Evolutionary conservation across 495 filamentous ascomycete genomes (phyloP).

Genomic region (Hyphodiscus hymeniophilus): DNA sequence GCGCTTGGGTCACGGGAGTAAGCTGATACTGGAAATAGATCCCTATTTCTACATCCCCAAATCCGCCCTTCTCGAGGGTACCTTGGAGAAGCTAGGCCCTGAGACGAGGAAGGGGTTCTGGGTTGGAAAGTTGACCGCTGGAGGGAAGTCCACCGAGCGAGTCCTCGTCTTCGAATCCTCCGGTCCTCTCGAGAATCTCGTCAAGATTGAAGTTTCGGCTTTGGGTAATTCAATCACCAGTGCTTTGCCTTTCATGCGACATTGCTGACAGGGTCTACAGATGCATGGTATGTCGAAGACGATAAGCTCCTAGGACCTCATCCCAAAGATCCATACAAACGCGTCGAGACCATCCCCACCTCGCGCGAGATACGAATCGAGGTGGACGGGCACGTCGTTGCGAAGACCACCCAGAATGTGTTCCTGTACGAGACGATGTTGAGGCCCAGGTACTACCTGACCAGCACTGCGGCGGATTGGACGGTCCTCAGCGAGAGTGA

Average conservation of each 20-base stretch:
- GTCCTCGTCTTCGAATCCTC: slow-evolving; percentile 6
- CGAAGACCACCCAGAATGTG: slow-evolving; percentile 28
- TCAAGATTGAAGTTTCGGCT: slow-evolving; percentile 7
- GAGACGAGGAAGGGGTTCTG: neutral
- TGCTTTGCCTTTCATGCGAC: neutral
- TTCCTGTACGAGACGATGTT: slow-evolving; percentile 45
- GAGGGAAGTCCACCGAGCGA: slow-evolving; percentile 6
- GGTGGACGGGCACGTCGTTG: slow-evolving; percentile 37
- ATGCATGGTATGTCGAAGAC: slow-evolving; percentile 56
- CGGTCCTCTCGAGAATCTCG: neutral
- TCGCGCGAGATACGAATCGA: slow-evolving; percentile 38
- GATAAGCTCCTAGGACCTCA: slow-evolving; percentile 41
- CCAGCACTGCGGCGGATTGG: slow-evolving; percentile 32
- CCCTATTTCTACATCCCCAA: slow-evolving; percentile 9
- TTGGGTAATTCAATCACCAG: neutral
- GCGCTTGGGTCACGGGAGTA: neutral
- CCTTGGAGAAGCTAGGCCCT: neutral
- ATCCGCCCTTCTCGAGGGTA: neutral
- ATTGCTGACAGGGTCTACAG: slow-evolving; percentile 11
- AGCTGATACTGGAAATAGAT: neutral
- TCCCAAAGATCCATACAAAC: slow-evolving; percentile 53
- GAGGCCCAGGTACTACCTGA: slow-evolving; percentile 44
- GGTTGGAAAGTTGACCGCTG: slow-evolving; percentile 1
- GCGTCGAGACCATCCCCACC: slow-evolving; percentile 48
- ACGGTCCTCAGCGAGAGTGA: slow-evolving; percentile 30